phyloP scores from a whole-genome alignment of 805 yeast genomes.

The Danielia oregonensis region DNA sequence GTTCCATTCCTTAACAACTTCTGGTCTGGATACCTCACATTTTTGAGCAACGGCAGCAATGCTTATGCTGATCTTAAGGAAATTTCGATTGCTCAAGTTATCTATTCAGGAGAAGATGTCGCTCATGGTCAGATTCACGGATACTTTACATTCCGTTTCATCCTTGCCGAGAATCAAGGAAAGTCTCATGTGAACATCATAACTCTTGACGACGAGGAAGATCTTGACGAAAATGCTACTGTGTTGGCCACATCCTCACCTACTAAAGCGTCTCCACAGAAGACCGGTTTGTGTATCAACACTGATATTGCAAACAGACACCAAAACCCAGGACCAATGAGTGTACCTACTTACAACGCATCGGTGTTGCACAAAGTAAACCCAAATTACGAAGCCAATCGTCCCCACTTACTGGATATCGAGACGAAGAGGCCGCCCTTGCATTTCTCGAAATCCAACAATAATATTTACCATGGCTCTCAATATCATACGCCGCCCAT shows the following conservation, averaged over 20 bases:
- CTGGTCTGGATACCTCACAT: conserved; percentile 37
- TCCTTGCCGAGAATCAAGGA: conserved; percentile 3
- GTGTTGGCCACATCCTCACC: conserved; percentile 42
- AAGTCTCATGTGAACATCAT: conserved; percentile 5
- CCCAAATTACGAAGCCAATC: conserved; percentile 5
- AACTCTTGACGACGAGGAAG: conserved; percentile 13
- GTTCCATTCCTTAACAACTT: conserved; percentile 37
- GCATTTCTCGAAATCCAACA: conserved; percentile 4
- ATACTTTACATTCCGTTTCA: conserved; percentile 11
- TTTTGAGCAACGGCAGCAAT: conserved; percentile 28
- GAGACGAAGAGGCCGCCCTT: conserved; percentile 3
- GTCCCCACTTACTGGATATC: background rate
- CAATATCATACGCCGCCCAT: conserved; percentile 3
- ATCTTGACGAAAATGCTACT: conserved; percentile 36
- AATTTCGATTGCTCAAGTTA: conserved; percentile 28
- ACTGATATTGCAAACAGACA: conserved; percentile 4
- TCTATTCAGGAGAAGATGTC: conserved; percentile 20
- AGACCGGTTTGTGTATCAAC: conserved; percentile 14
- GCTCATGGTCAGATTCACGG: conserved; percentile 3
- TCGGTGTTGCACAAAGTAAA: conserved; percentile 9
- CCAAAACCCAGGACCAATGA: conserved; percentile 23
- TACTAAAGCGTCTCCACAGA: conserved; percentile 20
- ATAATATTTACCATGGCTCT: conserved; percentile 2
- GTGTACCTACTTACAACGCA: conserved; percentile 37
- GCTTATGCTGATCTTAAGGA: conserved; percentile 14